Conservation (phyloP, 1,284 basidiomycete genomes). For the Cryptococcus floricola region DNA sequence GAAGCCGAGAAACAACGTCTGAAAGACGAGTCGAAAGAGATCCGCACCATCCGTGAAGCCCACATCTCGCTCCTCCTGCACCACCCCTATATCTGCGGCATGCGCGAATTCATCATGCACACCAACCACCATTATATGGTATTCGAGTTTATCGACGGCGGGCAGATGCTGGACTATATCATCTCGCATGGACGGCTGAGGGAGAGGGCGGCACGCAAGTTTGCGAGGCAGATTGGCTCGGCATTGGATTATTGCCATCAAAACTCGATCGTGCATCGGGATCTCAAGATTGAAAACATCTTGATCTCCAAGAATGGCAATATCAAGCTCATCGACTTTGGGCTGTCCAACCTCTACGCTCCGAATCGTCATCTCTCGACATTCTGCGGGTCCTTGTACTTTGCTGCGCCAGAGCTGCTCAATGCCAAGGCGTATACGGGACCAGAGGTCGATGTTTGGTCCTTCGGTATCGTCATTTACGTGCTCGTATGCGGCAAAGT, state of each 20-base stretch:
- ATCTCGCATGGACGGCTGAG: slow-evolving; percentile 95
- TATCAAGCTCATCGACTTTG: slow-evolving; percentile 99
- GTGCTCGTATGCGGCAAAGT: slow-evolving; percentile 98
- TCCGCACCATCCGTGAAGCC: slow-evolving; percentile 91
- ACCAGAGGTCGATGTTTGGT: slow-evolving; percentile 98
- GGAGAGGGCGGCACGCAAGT: slow-evolving; percentile 92
- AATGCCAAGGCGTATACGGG: slow-evolving; percentile 96
- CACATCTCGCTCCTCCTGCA: slow-evolving; percentile 89
- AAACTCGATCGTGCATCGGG: slow-evolving; percentile 93
- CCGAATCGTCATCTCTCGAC: slow-evolving; percentile 79
- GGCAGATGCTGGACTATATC: slow-evolving; percentile 99
- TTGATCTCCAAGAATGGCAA: slow-evolving; percentile 97
- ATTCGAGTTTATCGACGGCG: slow-evolving; percentile 96
- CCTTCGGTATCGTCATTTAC: slow-evolving; percentile 95
- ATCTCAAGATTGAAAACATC: slow-evolving; percentile 99
- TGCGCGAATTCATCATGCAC: slow-evolving; percentile 96
- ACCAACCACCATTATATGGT: slow-evolving; percentile 99
- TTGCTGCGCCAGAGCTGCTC: slow-evolving; percentile 93
- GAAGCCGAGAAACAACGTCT: slow-evolving; percentile 62
- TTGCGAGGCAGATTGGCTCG: slow-evolving; percentile 92
- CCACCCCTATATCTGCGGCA: slow-evolving; percentile 97
- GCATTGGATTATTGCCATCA: slow-evolving; percentile 96
- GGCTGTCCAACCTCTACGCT: slow-evolving; percentile 93
- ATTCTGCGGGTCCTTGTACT: slow-evolving; percentile 96
- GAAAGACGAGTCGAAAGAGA: slow-evolving; percentile 94